phyloP scores from a whole-genome alignment of 139 green algal genomes.

The Deuterostichococcus epilithicus region DNA sequence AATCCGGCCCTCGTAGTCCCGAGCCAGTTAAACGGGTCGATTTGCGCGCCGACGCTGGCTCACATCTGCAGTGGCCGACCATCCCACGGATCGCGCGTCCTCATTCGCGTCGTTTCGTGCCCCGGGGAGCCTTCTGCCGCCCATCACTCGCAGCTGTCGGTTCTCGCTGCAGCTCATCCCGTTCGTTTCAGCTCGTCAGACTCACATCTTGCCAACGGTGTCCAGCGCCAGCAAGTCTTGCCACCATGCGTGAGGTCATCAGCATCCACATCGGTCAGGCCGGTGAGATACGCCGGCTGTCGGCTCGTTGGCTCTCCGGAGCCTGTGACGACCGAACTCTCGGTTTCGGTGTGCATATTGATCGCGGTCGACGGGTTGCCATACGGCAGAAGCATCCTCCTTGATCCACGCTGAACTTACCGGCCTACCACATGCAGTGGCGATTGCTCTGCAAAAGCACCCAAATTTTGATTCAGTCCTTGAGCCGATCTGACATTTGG shows the following conservation, averaged over 20 bases:
- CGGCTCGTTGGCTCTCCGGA: background rate
- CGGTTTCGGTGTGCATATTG: too few relatives aligned
- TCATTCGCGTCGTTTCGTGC: background rate
- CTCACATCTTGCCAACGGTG: too few relatives aligned
- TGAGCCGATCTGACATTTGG: too few relatives aligned
- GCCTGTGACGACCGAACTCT: too few relatives aligned
- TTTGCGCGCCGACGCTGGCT: background rate
- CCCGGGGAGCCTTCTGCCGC: background rate
- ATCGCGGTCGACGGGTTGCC: too few relatives aligned
- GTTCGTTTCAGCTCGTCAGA: background rate
- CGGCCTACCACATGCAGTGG: too few relatives aligned
- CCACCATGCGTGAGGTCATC: conserved; percentile 93
- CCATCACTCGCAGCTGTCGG: background rate
- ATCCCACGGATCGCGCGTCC: background rate
- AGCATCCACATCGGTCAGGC: conserved; percentile 95
- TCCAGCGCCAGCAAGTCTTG: background rate
- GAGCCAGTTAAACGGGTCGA: background rate
- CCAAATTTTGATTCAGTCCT: too few relatives aligned
- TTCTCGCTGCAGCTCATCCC: background rate
- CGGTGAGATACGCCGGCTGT: conserved; percentile 16
- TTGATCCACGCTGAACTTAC: too few relatives aligned
- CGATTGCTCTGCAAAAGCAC: too few relatives aligned
- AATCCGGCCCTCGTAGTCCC: too few relatives aligned
- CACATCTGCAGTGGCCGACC: background rate
- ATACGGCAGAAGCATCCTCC: too few relatives aligned